A percentile compares a stretch with the other conserved stretches of the same genome.
Conservation (phyloP, 2,329 filamentous ascomycete species). For the Trichoderma sp. region DNA sequence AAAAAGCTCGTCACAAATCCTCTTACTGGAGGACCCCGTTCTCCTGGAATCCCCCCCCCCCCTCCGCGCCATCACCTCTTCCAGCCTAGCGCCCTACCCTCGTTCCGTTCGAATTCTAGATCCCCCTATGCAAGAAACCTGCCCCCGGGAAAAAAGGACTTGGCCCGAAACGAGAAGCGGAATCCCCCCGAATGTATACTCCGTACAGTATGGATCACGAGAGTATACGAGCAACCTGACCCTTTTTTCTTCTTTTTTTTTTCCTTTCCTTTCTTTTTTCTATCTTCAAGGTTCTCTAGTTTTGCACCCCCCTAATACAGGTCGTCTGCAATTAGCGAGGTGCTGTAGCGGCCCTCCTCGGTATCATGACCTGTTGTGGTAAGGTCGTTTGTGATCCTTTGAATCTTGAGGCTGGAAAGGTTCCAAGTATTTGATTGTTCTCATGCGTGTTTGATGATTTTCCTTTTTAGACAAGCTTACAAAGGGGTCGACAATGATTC, state of each 20-base stretch:
- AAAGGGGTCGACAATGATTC: neutral
- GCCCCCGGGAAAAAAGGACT: neutral
- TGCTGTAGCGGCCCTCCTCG: neutral
- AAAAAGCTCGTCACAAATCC: too few species aligned
- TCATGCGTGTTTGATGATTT: neutral
- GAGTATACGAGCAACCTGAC: neutral
- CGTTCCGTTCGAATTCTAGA: conserved; percentile 4
- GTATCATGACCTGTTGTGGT: neutral
- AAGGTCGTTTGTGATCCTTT: neutral
- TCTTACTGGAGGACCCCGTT: neutral
- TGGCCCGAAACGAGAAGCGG: conserved; percentile 4
- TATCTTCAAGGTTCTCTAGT: too few species aligned
- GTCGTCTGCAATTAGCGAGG: neutral
- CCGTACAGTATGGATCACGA: neutral
- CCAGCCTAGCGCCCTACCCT: neutral
- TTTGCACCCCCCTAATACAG: too few species aligned
- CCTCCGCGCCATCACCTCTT: neutral
- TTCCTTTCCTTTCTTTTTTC: neutral
- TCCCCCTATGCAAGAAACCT: conserved; percentile 12
- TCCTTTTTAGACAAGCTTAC: too few species aligned
- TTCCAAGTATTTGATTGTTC: neutral
- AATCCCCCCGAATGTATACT: neutral
- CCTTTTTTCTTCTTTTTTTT: neutral
- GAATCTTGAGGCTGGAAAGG: neutral
- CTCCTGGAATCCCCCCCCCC: too few species aligned